A percentile compares a stretch with the other conserved stretches of the same genome.
These are phyloP conservation scores for Gossypium rotundifolium DNA, from an alignment of 345 rosid species.

Conservation along the genomic window DNA sequence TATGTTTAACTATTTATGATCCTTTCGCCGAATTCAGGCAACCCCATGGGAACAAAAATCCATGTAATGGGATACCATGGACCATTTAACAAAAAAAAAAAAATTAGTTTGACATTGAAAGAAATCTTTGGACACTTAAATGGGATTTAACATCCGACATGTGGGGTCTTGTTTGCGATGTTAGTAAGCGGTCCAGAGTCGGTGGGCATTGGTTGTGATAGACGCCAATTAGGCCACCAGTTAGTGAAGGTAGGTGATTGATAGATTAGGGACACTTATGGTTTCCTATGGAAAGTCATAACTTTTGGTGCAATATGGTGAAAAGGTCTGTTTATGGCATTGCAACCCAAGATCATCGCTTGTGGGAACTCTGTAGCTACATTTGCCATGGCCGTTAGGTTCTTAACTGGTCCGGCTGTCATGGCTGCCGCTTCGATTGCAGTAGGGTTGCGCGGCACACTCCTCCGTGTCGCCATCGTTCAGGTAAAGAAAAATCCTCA, in stretches of 20 bases:
- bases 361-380: constrained; percentile 85
- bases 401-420: constrained; percentile 87
- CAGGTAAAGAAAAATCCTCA: constrained; percentile 43
- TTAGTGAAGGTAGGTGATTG: constrained; percentile 9
- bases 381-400: constrained; percentile 88
- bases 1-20: not conserved
- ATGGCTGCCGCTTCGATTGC: constrained; percentile 87
- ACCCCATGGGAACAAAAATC: not conserved
- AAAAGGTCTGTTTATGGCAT: constrained; percentile 94
- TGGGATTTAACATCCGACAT: constrained; percentile 23
- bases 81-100: not conserved
- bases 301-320: not conserved
- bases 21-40: not conserved
- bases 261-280: not conserved
- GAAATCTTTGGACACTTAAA: constrained; percentile 4
- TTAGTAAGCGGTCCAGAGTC: constrained; percentile 18
- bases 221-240: constrained; percentile 14
- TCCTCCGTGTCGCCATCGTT: constrained; percentile 82
- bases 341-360: constrained; percentile 96
- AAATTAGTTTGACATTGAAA: not conserved
- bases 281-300: not conserved
- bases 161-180: constrained; percentile 22
- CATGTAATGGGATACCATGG: constrained; percentile 6
- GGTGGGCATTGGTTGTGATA: constrained; percentile 19
- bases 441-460: constrained; percentile 76